Conservation (phyloP, 2,329 filamentous ascomycete genomes). For the Exophiala dermatitidis region DNA sequence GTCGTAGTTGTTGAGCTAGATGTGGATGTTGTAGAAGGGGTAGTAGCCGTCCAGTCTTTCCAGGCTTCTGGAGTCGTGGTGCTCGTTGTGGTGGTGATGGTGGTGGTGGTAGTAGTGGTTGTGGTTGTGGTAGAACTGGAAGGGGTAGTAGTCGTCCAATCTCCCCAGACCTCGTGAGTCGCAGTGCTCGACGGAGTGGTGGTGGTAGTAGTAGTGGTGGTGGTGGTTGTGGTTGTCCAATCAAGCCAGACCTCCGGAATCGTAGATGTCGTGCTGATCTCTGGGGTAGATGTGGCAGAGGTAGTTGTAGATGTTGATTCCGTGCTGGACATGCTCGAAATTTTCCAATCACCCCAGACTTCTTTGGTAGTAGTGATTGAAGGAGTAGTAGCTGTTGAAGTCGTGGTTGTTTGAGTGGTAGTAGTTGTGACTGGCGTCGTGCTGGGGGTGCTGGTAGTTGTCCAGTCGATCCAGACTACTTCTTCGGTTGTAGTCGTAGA, state of each 20-base stretch:
- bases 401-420: neutral
- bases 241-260: neutral
- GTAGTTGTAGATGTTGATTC: neutral
- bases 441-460: too few relatives aligned
- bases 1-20: neutral
- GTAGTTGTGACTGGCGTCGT: neutral
- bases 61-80: neutral
- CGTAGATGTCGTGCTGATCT: neutral
- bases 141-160: conserved; percentile 1
- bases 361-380: neutral
- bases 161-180: neutral
- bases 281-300: neutral
- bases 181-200: neutral
- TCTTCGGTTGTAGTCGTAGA: too few relatives aligned
- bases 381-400: neutral
- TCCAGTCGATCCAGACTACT: too few relatives aligned
- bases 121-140: neutral
- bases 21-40: neutral
- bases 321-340: too few relatives aligned
- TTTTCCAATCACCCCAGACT: neutral
- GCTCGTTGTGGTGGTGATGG: neutral
- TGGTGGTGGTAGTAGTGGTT: neutral
- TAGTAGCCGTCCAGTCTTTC: neutral
- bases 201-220: neutral
- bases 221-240: neutral